phyloP scores from a whole-genome alignment of 768 basidiomycete species.

The Collybia sp. region DNA sequence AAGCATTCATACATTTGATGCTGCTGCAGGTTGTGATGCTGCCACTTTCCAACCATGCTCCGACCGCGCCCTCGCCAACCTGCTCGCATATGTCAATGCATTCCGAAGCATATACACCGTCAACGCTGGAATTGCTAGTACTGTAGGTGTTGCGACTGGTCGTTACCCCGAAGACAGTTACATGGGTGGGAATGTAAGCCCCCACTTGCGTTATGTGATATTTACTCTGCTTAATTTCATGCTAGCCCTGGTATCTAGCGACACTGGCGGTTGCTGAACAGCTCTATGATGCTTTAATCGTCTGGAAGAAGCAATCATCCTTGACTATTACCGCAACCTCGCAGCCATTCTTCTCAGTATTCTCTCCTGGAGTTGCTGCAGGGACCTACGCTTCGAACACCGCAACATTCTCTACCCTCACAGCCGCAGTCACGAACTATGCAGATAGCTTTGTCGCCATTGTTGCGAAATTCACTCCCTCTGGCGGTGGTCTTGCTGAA shows the following conservation, averaged over 20 bases:
- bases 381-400: slow-evolving; percentile 50
- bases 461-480: slow-evolving; percentile 59
- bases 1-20: slow-evolving; percentile 75
- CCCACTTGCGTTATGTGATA: not conserved
- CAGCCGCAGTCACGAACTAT: slow-evolving; percentile 41
- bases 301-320: slow-evolving; percentile 51
- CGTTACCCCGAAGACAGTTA: slow-evolving; percentile 76
- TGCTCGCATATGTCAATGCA: slow-evolving; percentile 62
- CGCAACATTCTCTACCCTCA: slow-evolving; percentile 44
- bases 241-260: slow-evolving; percentile 73
- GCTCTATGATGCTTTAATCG: slow-evolving; percentile 65
- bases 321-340: slow-evolving; percentile 55
- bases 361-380: slow-evolving; percentile 38
- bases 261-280: slow-evolving; percentile 72
- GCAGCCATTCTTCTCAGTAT: slow-evolving; percentile 65
- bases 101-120: slow-evolving; percentile 64
- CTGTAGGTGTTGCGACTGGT: slow-evolving; percentile 66
- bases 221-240: slow-evolving; percentile 12
- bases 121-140: slow-evolving; percentile 52
- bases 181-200: slow-evolving; percentile 61
- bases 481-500: slow-evolving; percentile 55
- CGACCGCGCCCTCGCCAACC: slow-evolving; percentile 64
- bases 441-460: slow-evolving; percentile 64
- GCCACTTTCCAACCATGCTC: slow-evolving; percentile 79
- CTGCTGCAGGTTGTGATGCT: slow-evolving; percentile 65